Evolutionary conservation across 202 grass and related monocot genomes (phyloP), one percentile per base, ranked within the genome.

Genomic region (Tripidium arundinaceum): DNA sequence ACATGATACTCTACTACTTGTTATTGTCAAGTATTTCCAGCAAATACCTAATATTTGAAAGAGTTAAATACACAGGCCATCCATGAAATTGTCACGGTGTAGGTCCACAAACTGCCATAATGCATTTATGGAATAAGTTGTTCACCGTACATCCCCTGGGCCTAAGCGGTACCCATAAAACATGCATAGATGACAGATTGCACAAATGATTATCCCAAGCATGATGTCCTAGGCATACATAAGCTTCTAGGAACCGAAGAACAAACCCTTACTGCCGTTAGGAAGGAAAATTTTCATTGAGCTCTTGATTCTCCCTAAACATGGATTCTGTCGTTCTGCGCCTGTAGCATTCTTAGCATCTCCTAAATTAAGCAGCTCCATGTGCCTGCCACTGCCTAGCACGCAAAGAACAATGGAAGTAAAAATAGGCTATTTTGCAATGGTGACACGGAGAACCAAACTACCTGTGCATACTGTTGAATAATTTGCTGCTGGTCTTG

Each of bases 331-430:
- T 42, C 11, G 1, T 59, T 80, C 24, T 60, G 78, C 24, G 11
- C 11, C 24, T 43, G 8, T 41, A 80, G 36, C 36, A 70, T 60
- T 18, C 22, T 58, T 68, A 6, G 22, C 77, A 80, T 42, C 64
- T 80, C 77, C 47, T 80, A 4, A n/a, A n/a, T n/a, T n/a, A 18
- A 80, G 40, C 26, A 65, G 14, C 13, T 80, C 33, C 49, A 79
- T 29, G 14, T 27, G 77, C 22, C 24, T 68, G 14, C 41, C 22
- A 27, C 19, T 79, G 33, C 39, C 31, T 37, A 12, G 2, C 21
- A 52, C 0, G 8, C 5, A 67, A 67, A n/a, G n/a, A n/a, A n/a
- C n/a, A n/a, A 10, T 15, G 5, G 16, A 50, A 66, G 21, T 43
- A n/a, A 62, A 19, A 76, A 43, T n/a, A 13, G 7, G 13, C 36